These are phyloP conservation scores for Cyclanthera cordifolia DNA, from an alignment of 306 rosid species.

Conservation along the genomic window DNA sequence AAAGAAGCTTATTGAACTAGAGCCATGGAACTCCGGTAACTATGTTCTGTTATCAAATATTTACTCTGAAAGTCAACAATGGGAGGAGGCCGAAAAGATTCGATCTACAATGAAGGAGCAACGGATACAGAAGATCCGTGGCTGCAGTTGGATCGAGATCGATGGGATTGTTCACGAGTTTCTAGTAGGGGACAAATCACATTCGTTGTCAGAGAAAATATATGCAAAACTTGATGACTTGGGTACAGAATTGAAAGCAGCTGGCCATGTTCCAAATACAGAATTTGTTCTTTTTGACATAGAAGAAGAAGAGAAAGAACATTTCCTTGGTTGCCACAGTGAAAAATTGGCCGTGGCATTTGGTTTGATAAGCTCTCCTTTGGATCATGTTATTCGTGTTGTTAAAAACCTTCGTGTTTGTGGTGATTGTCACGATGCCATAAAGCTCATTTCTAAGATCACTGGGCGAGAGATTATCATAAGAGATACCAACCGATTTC, in stretches of 20 bases:
- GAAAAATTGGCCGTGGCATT: conserved; percentile 70
- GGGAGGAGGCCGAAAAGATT: conserved; percentile 53
- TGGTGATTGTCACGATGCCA: conserved; percentile 7
- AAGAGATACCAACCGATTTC: conserved; percentile 22
- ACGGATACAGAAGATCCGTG: conserved; percentile 50
- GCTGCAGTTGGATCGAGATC: conserved; percentile 15
- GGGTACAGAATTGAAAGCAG: conserved; percentile 45
- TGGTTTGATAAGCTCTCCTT: conserved; percentile 35
- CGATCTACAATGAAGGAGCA: conserved; percentile 41
- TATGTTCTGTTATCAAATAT: conserved; percentile 60
- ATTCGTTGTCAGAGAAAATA: conserved; percentile 43
- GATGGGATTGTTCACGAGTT: neutral
- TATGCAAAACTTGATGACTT: conserved; percentile 46
- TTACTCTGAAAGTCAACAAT: conserved; percentile 47
- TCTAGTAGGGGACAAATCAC: conserved; percentile 26
- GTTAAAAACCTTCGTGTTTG: conserved; percentile 9
- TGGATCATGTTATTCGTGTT: conserved; percentile 40
- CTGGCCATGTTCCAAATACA: conserved; percentile 57
- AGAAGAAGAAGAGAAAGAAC: conserved; percentile 11
- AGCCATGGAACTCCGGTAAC: conserved; percentile 73
- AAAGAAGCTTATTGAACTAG: conserved; percentile 52
- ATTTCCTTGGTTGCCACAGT: conserved; percentile 55
- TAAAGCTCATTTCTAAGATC: conserved; percentile 2
- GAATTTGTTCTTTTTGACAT: conserved; percentile 31
- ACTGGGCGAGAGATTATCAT: neutral